These are phyloP conservation scores for Termitomyces sp. DNA, from an alignment of 768 basidiomycete species.

Conservation along the genomic window DNA sequence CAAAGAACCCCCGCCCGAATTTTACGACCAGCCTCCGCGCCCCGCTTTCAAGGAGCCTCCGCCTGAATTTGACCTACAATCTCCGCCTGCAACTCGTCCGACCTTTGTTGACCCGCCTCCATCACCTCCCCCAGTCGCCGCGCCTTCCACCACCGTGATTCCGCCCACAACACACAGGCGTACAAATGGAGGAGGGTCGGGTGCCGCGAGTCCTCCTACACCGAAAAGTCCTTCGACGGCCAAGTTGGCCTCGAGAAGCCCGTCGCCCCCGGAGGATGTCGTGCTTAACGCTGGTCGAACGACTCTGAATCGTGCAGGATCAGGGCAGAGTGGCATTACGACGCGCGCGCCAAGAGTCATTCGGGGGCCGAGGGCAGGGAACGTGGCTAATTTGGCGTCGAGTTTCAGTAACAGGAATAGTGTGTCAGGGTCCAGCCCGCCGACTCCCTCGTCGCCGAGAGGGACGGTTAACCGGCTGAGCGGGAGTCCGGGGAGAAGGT, in stretches of 20 bases:
- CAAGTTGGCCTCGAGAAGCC: conserved; percentile 33
- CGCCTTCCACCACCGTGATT: conserved; percentile 38
- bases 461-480: conserved; percentile 43
- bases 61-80: conserved; percentile 46
- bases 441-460: conserved; percentile 20
- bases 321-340: conserved; percentile 23
- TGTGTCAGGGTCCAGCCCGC: conserved; percentile 25
- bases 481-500: conserved; percentile 37
- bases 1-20: conserved; percentile 59
- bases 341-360: conserved; percentile 44
- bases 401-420: conserved; percentile 46
- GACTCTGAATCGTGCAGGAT: conserved; percentile 43
- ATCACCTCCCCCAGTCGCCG: conserved; percentile 32
- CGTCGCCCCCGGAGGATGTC: conserved; percentile 37
- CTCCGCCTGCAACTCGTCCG: conserved; percentile 22
- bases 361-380: conserved; percentile 41
- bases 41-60: conserved; percentile 62
- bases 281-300: conserved; percentile 31
- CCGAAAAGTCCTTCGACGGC: conserved; percentile 23
- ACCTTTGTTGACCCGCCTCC: conserved; percentile 40
- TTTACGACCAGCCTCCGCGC: conserved; percentile 27
- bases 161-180: conserved; percentile 49
- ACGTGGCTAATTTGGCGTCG: conserved; percentile 51
- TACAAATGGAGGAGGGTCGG: conserved; percentile 26
- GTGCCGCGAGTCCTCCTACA: conserved; percentile 27